A percentile compares a stretch with the other conserved stretches of the same genome.
Evolutionary conservation across 352 stramenopile genomes (phyloP).

Genomic region (Globisporangium barbulae): DNA sequence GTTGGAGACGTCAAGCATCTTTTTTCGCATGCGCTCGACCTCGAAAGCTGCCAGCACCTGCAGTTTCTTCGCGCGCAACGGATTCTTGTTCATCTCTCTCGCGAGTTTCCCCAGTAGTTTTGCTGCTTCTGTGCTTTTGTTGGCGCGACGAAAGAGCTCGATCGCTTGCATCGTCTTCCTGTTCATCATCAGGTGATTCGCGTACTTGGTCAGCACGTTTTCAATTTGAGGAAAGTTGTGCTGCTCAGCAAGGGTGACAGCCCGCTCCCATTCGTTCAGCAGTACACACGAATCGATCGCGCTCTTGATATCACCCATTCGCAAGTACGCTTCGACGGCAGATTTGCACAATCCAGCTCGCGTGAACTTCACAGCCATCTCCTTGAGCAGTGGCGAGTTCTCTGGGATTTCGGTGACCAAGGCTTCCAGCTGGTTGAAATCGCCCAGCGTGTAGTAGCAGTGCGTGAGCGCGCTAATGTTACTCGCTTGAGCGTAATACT

Average conservation of each 20-base stretch:
- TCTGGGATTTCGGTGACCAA: constrained; percentile 86
- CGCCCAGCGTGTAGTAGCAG: constrained; percentile 90
- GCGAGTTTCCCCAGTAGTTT: constrained; percentile 89
- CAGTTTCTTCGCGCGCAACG: constrained; percentile 91
- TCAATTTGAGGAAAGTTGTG: constrained; percentile 94
- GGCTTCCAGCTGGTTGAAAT: constrained; percentile 86
- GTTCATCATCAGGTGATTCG: constrained; percentile 77
- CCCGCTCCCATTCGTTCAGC: constrained; percentile 91
- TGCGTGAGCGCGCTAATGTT: constrained; percentile 75
- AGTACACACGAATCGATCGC: constrained; percentile 92
- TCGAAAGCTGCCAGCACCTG: constrained; percentile 93
- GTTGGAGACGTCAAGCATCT: constrained; percentile 81
- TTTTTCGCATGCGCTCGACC: constrained; percentile 90
- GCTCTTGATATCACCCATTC: constrained; percentile 88
- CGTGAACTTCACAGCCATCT: constrained; percentile 89
- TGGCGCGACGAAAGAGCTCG: constrained; percentile 91
- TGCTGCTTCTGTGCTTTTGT: constrained; percentile 91
- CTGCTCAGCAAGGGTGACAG: constrained; percentile 87
- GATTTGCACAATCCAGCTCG: constrained; percentile 76
- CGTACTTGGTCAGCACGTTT: constrained; percentile 90
- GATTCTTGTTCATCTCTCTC: constrained; percentile 77
- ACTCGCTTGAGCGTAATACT: constrained; percentile 87
- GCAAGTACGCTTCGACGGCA: constrained; percentile 86
- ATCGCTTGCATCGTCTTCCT: constrained; percentile 89
- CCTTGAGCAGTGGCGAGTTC: constrained; percentile 66